Percentiles rank a stretch among this genome's conserved stretches.
These are phyloP conservation scores for Sordariomycetes sp. DNA, from an alignment of 2,329 filamentous ascomycete genomes.

Conservation along the genomic window DNA sequence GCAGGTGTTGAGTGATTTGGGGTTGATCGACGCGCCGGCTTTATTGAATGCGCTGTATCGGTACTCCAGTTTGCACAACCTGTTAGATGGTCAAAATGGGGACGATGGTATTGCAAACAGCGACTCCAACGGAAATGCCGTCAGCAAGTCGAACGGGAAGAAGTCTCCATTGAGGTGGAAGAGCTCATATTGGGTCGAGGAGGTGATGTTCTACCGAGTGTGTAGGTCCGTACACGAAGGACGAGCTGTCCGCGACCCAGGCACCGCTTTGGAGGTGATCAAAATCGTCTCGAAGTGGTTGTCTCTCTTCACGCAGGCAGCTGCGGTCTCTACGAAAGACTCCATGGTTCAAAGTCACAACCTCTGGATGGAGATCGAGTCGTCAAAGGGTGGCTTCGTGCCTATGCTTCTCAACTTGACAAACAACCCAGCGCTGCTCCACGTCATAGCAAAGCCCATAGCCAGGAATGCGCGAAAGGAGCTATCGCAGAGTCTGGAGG, in stretches of 20 bases:
- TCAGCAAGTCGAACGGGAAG: slow-evolving; percentile 9
- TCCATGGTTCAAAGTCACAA: slow-evolving; percentile 31
- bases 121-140: slow-evolving; percentile 6
- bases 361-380: slow-evolving; percentile 45
- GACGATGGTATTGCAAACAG: not conserved
- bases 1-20: slow-evolving; percentile 40
- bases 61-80: slow-evolving; percentile 43
- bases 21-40: slow-evolving; percentile 43
- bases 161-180: slow-evolving; percentile 33
- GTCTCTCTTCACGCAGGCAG: slow-evolving; percentile 42
- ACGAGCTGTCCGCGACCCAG: slow-evolving; percentile 31
- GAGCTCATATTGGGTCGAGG: slow-evolving; percentile 60
- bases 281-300: slow-evolving; percentile 49
- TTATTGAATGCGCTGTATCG: slow-evolving; percentile 46
- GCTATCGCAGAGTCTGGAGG: slow-evolving; percentile 39
- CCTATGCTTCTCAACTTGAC: slow-evolving; percentile 52
- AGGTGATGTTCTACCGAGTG: slow-evolving; percentile 87
- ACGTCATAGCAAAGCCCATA: slow-evolving; percentile 40
- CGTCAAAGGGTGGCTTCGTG: slow-evolving; percentile 53
- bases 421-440: slow-evolving; percentile 48
- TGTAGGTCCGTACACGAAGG: slow-evolving; percentile 70
- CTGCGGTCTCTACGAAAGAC: slow-evolving; percentile 37
- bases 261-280: slow-evolving; percentile 41
- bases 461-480: slow-evolving; percentile 41
- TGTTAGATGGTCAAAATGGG: slow-evolving; percentile 4